Evolutionary conservation across 441 rosid genomes (phyloP).

Genomic region (Populus tomentosa): DNA sequence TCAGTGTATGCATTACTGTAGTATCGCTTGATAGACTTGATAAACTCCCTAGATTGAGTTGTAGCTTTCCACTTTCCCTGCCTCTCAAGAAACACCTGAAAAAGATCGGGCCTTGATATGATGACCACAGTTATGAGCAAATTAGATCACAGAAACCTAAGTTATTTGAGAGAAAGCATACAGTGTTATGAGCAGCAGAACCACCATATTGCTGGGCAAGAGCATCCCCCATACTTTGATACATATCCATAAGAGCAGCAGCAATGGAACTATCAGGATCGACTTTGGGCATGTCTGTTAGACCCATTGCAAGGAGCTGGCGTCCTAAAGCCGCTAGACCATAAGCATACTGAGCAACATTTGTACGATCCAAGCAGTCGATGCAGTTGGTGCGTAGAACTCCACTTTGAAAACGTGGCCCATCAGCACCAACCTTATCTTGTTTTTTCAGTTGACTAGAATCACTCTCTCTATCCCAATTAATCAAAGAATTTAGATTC

Average conservation of each 20-base stretch:
- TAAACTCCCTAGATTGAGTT: constrained; percentile 94
- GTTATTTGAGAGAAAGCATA: constrained; percentile 18
- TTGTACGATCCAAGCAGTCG: constrained; percentile 98
- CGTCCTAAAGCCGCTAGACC: constrained; percentile 93
- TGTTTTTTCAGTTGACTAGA: constrained; percentile 38
- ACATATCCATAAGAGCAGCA: constrained; percentile 97
- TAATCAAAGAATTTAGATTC: constrained; percentile 41
- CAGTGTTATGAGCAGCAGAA: constrained; percentile 98
- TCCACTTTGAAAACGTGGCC: constrained; percentile 79
- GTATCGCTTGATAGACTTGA: constrained; percentile 91
- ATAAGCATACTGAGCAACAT: constrained; percentile 98
- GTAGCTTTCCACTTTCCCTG: constrained; percentile 99
- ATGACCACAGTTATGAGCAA: not conserved
- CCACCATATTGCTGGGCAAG: constrained; percentile 99
- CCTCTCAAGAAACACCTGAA: constrained; percentile 92
- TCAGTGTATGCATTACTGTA: constrained; percentile 95
- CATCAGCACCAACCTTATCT: constrained; percentile 40
- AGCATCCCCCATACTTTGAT: constrained; percentile 97
- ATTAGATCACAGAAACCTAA: not conserved
- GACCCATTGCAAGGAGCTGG: constrained; percentile 86
- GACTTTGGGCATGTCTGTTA: constrained; percentile 68
- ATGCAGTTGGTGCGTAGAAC: constrained; percentile 97
- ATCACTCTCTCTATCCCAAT: constrained; percentile 56
- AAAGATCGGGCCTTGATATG: constrained; percentile 12
- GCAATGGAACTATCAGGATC: constrained; percentile 90